Conservation (phyloP, 2,329 filamentous ascomycete species). For the Escovopsis sp. region DNA sequence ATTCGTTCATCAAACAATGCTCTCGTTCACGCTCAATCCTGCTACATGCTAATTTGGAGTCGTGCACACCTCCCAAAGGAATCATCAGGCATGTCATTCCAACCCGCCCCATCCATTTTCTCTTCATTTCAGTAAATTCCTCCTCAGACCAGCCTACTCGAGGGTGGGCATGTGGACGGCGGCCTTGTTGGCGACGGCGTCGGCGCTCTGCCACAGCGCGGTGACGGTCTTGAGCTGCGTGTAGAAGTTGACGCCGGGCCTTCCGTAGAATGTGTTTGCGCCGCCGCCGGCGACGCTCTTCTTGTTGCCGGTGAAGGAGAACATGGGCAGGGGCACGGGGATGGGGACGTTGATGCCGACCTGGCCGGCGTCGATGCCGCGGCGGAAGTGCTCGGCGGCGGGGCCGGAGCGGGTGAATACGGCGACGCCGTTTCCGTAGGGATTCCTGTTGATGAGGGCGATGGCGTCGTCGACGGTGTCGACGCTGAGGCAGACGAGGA, state of each 20-base stretch:
- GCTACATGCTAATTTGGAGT: slow-evolving; percentile 26
- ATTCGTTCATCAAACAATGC: too few relatives aligned
- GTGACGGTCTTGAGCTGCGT: slow-evolving; percentile 98
- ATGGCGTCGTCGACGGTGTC: slow-evolving; percentile 68
- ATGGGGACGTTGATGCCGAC: slow-evolving; percentile 78
- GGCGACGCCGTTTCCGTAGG: slow-evolving; percentile 75
- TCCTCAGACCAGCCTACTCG: not conserved
- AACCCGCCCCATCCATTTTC: not conserved
- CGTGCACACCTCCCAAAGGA: not conserved
- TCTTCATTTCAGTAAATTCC: not conserved
- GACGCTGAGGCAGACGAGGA: slow-evolving; percentile 67
- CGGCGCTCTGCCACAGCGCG: slow-evolving; percentile 72
- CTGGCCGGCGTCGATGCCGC: slow-evolving; percentile 71
- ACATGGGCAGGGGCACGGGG: slow-evolving; percentile 56
- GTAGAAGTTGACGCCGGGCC: slow-evolving; percentile 84
- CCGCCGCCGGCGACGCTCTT: slow-evolving; percentile 84
- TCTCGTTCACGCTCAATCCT: too few relatives aligned
- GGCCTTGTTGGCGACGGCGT: slow-evolving; percentile 74
- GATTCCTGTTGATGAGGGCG: slow-evolving; percentile 68
- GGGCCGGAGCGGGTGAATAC: slow-evolving; percentile 71
- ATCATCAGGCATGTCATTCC: not conserved
- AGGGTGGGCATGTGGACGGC: slow-evolving; percentile 69
- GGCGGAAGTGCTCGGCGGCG: slow-evolving; percentile 64
- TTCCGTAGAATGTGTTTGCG: slow-evolving; percentile 88
- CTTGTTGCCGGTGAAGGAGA: slow-evolving; percentile 67